Evolutionary conservation across 805 yeast genomes (phyloP), one percentile per base, ranked within the genome.

Genomic region (Saturnispora ahearnii): DNA sequence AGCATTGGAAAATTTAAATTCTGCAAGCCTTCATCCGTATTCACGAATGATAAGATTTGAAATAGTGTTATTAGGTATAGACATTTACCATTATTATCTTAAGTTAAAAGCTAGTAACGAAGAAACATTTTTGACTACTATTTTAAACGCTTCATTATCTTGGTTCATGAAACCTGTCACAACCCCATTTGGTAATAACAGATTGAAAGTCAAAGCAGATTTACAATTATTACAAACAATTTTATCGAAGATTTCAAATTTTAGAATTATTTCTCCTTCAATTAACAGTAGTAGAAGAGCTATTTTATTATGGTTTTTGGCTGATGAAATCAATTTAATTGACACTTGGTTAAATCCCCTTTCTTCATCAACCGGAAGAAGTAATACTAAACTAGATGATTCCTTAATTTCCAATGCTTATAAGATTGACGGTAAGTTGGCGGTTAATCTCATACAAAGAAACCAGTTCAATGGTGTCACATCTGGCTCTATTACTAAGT

Each of bases 111-210:
- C 82, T 1, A 70, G 74, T 54, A 72, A 73, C 51, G 68, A 71
- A 22, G 52, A 64, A 2, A 58, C 64, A 2, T 65, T 89, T 56
- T 75, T 77, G 1, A 68, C 68, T 34, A 65, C 76, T 3, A 74
- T 89, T 13, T 62, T 85, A 24, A 79, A 77, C 50, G 88, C 87
- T 15, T 76, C 84, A 0, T 71, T 93, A 41, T 73, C 84, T 1
- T 90, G 98, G 96, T 93, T 88, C 62, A 72, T 72, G 24, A 73
- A 70, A 43, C 72, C 77, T 21, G 71, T 79, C 1, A 70, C 74
- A 3, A 84, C 83, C 69, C 96, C 98, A 13, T 89, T 75, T 68
- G 98, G 99, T 3, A 83, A 88, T 10, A 88, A 91, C 61, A 73
- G 77, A 41, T 65, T 87, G 54, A 81, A 81, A 61, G 79, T 82